phyloP scores from a whole-genome alignment of 2,329 filamentous ascomycete genomes.

The Dothideomycetes sp. region DNA sequence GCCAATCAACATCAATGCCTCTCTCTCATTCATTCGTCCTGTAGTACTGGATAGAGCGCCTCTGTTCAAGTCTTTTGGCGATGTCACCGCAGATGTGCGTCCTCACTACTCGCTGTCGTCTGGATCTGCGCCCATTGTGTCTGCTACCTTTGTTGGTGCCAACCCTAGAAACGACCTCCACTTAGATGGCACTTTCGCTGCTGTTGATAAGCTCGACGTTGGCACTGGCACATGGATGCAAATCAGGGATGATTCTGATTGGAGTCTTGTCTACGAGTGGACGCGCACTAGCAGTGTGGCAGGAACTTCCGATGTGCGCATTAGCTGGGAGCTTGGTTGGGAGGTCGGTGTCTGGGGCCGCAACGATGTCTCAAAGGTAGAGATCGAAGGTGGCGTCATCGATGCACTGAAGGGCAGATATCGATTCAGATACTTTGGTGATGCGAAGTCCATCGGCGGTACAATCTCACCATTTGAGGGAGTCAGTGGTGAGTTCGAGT shows the following conservation, averaged over 20 bases:
- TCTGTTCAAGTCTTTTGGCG: constrained; percentile 58
- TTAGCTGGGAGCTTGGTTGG: constrained; percentile 65
- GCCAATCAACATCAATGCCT: constrained; percentile 66
- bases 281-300: constrained; percentile 56
- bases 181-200: constrained; percentile 65
- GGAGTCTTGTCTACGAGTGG: constrained; percentile 76
- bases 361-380: neutral
- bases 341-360: constrained; percentile 28
- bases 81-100: constrained; percentile 46
- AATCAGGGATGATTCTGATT: constrained; percentile 66
- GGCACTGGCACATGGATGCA: constrained; percentile 46
- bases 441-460: constrained; percentile 58
- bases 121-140: constrained; percentile 47
- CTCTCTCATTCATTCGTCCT: constrained; percentile 66
- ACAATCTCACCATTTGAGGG: constrained; percentile 59
- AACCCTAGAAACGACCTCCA: constrained; percentile 84
- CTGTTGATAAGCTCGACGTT: constrained; percentile 54
- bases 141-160: constrained; percentile 66
- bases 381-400: constrained; percentile 9
- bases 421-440: constrained; percentile 72
- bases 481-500: constrained; percentile 44
- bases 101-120: constrained; percentile 44
- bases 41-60: constrained; percentile 65
- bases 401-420: constrained; percentile 49
- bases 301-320: constrained; percentile 65